These are phyloP conservation scores for Cucurbita maxima DNA, from an alignment of 306 rosid species.

Conservation along the genomic window DNA sequence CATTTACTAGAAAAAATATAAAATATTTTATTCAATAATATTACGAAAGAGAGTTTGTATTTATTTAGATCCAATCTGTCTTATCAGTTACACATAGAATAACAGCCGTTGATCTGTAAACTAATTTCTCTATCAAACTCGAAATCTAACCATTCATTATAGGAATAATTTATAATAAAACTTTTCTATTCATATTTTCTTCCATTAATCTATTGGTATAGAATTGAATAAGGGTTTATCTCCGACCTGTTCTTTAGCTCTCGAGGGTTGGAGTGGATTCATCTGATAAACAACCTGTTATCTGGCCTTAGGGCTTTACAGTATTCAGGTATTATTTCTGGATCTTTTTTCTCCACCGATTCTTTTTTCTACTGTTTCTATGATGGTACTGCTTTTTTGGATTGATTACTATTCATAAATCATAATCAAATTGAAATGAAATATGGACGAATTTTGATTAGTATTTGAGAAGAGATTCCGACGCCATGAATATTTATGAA, in stretches of 20 bases:
- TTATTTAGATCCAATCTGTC: too few relatives aligned
- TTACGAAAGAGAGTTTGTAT: too few relatives aligned
- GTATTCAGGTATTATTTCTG: not conserved
- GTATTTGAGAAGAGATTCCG: not conserved
- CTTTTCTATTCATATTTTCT: not conserved
- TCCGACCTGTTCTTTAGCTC: not conserved
- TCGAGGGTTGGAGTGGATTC: not conserved
- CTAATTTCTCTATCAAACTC: not conserved
- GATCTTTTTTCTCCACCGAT: not conserved
- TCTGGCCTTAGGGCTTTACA: not conserved
- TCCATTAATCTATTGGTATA: not conserved
- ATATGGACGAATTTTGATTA: not conserved
- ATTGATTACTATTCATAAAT: not conserved
- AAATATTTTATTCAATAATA: too few relatives aligned
- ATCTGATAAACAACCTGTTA: not conserved
- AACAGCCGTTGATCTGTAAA: not conserved
- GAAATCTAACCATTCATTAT: not conserved
- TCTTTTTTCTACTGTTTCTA: too few relatives aligned
- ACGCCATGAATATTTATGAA: not conserved
- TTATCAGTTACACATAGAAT: not conserved
- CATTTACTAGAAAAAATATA: too few relatives aligned
- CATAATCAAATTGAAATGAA: not conserved
- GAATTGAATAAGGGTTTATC: too few relatives aligned
- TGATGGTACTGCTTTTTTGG: not conserved
- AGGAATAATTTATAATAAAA: not conserved